These are phyloP conservation scores for Schizophyllum commune DNA, from an alignment of 1,284 basidiomycete genomes.

Conservation along the genomic window DNA sequence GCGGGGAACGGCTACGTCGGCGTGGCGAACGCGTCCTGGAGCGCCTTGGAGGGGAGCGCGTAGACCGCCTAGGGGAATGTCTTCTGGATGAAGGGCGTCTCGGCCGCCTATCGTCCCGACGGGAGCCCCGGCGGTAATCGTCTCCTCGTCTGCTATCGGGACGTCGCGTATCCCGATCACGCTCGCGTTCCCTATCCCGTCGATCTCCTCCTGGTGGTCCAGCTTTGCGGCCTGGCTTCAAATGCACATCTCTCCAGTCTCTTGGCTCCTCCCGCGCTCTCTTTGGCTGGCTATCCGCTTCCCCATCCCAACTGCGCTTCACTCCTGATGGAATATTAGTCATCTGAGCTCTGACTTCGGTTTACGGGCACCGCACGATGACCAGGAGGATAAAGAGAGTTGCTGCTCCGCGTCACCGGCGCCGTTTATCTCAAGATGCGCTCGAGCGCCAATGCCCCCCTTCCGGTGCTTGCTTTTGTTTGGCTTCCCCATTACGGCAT, in stretches of 20 bases:
- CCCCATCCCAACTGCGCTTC: slow-evolving; percentile 68
- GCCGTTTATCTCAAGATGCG: not conserved
- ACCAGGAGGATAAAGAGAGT: slow-evolving; percentile 5
- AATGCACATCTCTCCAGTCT: slow-evolving; percentile 72
- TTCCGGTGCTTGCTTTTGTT: not conserved
- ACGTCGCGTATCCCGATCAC: not conserved
- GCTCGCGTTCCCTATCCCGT: slow-evolving; percentile 7
- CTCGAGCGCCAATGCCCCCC: not conserved
- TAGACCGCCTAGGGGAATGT: not conserved
- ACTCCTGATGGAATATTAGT: slow-evolving; percentile 78
- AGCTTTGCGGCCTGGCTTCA: slow-evolving; percentile 28
- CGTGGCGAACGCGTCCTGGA: slow-evolving; percentile 14
- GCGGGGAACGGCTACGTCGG: slow-evolving; percentile 6
- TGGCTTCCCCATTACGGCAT: not conserved
- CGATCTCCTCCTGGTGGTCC: slow-evolving; percentile 11
- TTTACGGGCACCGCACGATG: slow-evolving; percentile 80
- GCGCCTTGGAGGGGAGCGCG: slow-evolving; percentile 6
- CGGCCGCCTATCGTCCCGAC: slow-evolving; percentile 16
- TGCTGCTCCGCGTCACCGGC: not conserved
- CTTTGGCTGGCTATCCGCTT: slow-evolving; percentile 42
- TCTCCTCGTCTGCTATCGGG: slow-evolving; percentile 16
- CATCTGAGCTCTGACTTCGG: slow-evolving; percentile 50
- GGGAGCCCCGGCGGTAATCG: slow-evolving; percentile 14
- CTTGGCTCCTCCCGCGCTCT: slow-evolving; percentile 51
- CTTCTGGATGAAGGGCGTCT: slow-evolving; percentile 3